Percentiles rank a stretch among this genome's conserved stretches.
These are phyloP conservation scores for Dothidotthia symphoricarpi DNA, from an alignment of 2,329 filamentous ascomycete species.

Conservation along the genomic window DNA sequence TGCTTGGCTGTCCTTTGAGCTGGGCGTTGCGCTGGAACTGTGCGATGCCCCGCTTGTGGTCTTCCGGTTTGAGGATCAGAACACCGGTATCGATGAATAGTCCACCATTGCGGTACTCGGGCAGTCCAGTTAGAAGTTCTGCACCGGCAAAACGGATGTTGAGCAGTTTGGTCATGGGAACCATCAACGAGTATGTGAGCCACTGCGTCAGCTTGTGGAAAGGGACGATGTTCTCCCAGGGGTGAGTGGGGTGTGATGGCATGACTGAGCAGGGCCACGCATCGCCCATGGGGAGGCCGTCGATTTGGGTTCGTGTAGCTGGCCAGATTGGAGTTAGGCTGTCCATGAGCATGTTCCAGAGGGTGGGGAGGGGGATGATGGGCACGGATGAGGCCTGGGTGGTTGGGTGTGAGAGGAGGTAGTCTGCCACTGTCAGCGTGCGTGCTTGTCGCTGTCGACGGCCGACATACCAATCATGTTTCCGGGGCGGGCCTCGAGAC, in stretches of 20 bases:
- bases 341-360: conserved; percentile 90
- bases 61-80: conserved; percentile 69
- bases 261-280: conserved; percentile 89
- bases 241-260: conserved; percentile 67
- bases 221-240: conserved; percentile 79
- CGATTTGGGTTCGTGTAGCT: conserved; percentile 76
- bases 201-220: conserved; percentile 92
- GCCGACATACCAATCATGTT: conserved; percentile 76
- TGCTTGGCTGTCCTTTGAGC: conserved; percentile 67
- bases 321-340: conserved; percentile 89
- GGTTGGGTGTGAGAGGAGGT: conserved; percentile 85
- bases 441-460: conserved; percentile 2
- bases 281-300: conserved; percentile 84
- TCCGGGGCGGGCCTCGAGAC: conserved; percentile 77
- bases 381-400: conserved; percentile 87
- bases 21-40: conserved; percentile 69
- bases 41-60: conserved; percentile 68
- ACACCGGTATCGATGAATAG: conserved; percentile 82
- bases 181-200: conserved; percentile 91
- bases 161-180: conserved; percentile 76
- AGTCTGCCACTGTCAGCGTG: conserved; percentile 58
- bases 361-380: conserved; percentile 78
- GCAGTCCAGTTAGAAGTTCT: conserved; percentile 81
- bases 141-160: conserved; percentile 75
- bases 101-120: conserved; percentile 90